Base-by-base conservation (phyloP, 2,329 filamentous ascomycete species). In the Sporothrix euskadiensis region DNA sequence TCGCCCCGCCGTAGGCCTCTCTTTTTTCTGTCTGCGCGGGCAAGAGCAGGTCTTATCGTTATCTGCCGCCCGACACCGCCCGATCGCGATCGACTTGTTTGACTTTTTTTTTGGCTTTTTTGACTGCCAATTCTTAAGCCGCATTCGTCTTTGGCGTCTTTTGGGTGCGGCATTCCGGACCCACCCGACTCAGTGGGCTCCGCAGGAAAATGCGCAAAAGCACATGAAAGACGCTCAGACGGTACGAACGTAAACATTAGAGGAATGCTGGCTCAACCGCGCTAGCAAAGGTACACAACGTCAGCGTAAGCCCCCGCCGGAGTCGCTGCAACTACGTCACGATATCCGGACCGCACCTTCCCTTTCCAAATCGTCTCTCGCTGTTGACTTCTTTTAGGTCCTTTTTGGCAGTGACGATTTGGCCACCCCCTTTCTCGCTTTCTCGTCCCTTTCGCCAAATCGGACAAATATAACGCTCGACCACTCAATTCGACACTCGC, bases 61-160 rank as follows among this genome's bases (percentile, higher is more conserved):
- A 69, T 74, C 56, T 76, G 75, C 75, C 75, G 61, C 32, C 66
- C 44, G 32, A 54, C 68, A 75, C 74, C 74, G 73, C 75, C 72
- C 59, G 69, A 49, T 3, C 4, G 14, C 10, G 2, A n/a, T 49
- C 39, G n/a, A 61, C 35, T 61, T 22, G 61, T 49, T 52, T 49
- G 7, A 3, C 4, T 26, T n/a, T 5, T 47, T 16, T 44, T 66
- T n/a, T 65, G 35, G 2, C 47, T 26, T 32, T 63, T 41, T 54
- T 71, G 16, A 32, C 32, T 54, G 14, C 57, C 44, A 52, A 52
- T 26, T 26, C 26, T 26, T 26, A n/a, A 52, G 41, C 32, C 44
- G 30, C 52, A 54, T 22, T 44, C 26, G 73, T 69, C 61, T 32
- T 26, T 35, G 56, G 22, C 71, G n/a, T 19, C 35, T 26, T 26